Evolutionary conservation across 2,329 filamentous ascomycete genomes (phyloP), one percentile per base, ranked within the genome.

Genomic region (Epichloe coenophiala): DNA sequence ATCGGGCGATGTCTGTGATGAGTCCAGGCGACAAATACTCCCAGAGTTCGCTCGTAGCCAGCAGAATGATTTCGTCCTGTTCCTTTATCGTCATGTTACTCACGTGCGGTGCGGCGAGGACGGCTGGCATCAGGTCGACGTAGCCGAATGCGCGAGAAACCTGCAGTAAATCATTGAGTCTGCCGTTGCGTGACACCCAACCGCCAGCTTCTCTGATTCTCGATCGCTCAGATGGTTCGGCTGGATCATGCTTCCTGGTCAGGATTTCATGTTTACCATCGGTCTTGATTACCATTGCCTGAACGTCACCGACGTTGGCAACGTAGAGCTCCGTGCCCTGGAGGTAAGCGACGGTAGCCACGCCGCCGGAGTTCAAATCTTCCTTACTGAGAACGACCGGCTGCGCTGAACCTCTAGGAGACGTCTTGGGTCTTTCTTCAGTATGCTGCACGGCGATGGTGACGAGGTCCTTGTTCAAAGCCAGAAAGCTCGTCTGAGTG

Each of bases 121-220:
- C 86, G 6, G 89, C 84, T 2, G 93, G 93, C 74, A 95, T 91
- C 63, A 95, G 75, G 57, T 94, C 86, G 44, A 91, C 86, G 65
- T 95, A 96, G 13, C 93, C 93, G 69, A 98, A 98, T 1, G 93
- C 91, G 45, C 93, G 80, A 23, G 91, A 97, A 9, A 98, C 89
- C 53, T 93, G 83, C 12, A 98, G 81, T 23, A 84, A 70, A 62
- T 98, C 93, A 61, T 98, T 97, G 46, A 98, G 74, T 63, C 88
- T 90, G 37, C 93, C 93, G 64, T 95, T 91, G 46, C 93, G 83
- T 17, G 91, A 96, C 9, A 98, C 93, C 75, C 88, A 98, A 4
- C 93, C 93, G 43, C 93, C 93, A 13, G 91, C 91, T 63, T 95
- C 88, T 39, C 93, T 84, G 59, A 98, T 96, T 17, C 93, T 84